A percentile compares a stretch with the other conserved stretches of the same genome.
These are phyloP conservation scores for Pestalotiopsis sp. DNA, from an alignment of 2,329 filamentous ascomycete species.

Conservation along the genomic window DNA sequence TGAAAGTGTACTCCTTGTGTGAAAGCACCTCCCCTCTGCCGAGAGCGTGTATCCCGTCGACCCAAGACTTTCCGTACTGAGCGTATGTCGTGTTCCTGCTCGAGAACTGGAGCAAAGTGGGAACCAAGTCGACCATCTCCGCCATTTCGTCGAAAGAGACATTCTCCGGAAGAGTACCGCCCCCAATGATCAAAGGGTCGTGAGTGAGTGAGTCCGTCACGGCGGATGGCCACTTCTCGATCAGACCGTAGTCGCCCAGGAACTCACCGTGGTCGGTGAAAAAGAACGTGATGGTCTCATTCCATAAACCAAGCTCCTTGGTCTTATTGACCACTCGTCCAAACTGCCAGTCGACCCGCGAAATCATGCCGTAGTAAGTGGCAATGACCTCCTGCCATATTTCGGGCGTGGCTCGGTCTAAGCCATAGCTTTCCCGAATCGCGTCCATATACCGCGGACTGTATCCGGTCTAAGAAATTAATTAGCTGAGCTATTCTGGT, in stretches of 20 bases:
- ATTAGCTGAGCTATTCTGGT: background rate
- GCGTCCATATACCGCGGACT: conserved; percentile 44
- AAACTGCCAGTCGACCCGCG: conserved; percentile 48
- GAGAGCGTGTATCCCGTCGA: background rate
- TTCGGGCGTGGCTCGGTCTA: conserved; percentile 39
- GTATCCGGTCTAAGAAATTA: conserved; percentile 39
- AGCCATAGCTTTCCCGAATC: conserved; percentile 41
- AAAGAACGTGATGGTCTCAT: conserved; percentile 44
- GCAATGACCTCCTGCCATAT: conserved; percentile 40
- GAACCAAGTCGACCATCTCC: conserved; percentile 49
- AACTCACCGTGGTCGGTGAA: conserved; percentile 52
- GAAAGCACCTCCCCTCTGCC: background rate
- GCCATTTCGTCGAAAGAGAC: conserved; percentile 28
- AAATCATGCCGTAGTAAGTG: conserved; percentile 48
- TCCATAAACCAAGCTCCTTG: conserved; percentile 37
- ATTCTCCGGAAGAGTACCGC: background rate
- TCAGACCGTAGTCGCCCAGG: conserved; percentile 48
- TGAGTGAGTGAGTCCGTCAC: conserved; percentile 43
- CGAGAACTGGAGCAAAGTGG: conserved; percentile 43
- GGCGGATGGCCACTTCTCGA: conserved; percentile 52
- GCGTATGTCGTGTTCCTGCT: conserved; percentile 40
- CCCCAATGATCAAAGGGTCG: conserved; percentile 46
- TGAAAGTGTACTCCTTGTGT: conserved; percentile 22
- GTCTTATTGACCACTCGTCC: conserved; percentile 39
- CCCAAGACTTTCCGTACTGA: conserved; percentile 39